Conservation (phyloP, 2,329 filamentous ascomycete genomes). For the Talaromyces sp. region DNA sequence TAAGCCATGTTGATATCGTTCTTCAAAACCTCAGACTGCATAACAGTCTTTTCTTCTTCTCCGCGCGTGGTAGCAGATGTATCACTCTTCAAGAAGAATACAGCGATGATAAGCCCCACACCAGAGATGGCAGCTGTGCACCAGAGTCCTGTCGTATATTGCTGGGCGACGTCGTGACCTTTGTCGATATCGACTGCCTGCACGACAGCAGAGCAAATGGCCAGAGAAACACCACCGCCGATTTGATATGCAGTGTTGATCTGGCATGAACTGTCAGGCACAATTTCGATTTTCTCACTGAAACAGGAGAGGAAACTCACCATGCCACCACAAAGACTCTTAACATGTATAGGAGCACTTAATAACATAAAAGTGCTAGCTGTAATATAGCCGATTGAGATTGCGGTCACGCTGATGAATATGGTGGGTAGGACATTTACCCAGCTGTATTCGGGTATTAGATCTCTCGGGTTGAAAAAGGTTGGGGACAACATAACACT, state of each 20-base stretch:
- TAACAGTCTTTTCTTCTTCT: neutral
- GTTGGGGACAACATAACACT: neutral
- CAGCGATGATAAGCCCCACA: slow-evolving; percentile 22
- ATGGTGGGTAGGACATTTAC: slow-evolving; percentile 35
- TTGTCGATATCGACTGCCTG: slow-evolving; percentile 34
- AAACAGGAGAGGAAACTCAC: slow-evolving; percentile 12
- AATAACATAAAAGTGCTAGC: slow-evolving; percentile 37
- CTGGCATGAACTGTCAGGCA: slow-evolving; percentile 1
- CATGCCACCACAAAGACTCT: slow-evolving; percentile 38
- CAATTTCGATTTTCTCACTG: no score
- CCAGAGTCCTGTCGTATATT: slow-evolving; percentile 39
- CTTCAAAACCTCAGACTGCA: neutral
- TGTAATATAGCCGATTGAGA: slow-evolving; percentile 38
- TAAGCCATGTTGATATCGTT: neutral
- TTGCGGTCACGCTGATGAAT: slow-evolving; percentile 35
- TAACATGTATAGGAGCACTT: slow-evolving; percentile 36
- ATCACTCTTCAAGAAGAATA: slow-evolving; percentile 3
- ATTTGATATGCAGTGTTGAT: slow-evolving; percentile 42
- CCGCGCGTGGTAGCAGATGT: neutral
- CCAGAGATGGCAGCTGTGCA: slow-evolving; percentile 37
- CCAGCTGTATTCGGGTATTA: slow-evolving; percentile 24
- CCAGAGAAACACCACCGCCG: slow-evolving; percentile 36
- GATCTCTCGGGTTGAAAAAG: neutral
- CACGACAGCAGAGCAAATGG: slow-evolving; percentile 35
- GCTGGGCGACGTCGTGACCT: slow-evolving; percentile 24